Evolutionary conservation across 169 alveolate species (phyloP), one percentile per base, ranked within the genome.

Genomic region (Cryptosporidium baileyi): DNA sequence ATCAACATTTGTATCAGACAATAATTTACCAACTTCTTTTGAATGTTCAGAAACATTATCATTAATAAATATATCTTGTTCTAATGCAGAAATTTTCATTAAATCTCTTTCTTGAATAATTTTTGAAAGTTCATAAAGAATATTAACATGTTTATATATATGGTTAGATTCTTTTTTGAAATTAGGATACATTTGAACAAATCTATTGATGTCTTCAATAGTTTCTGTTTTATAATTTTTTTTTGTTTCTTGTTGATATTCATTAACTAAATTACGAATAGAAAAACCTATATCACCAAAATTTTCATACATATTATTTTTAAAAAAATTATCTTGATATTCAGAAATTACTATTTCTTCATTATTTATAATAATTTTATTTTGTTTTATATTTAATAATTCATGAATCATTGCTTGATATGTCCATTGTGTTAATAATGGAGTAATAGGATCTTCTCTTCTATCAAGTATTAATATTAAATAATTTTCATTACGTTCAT

Each of bases 351-450:
- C 96, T 52, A 92, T 88, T 81, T 94, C 95, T 13, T 88, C 85
- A 60, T 67, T 85, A 47, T 89, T 89, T 44, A 95, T 65, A 51
- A 91, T 93, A 38, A 95, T 94, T 89, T 95, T 95, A 85, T 95
- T 95, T 60, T 95, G 93, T 19, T 94, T 89, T 19, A 96, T 94
- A 4, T 95, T 97, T 15, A 97, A 67, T 32, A 96, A 67, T 89
- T 97, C 99, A 89, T 97, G 98, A n/a, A 96, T 91, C 98, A 96
- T 96, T 11, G 98, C 97, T 89, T 96, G 96, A 89, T 97, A 97
- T 0, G 98, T 97, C 99, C 99, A 97, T 80, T 97, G 97, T 89
- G 96, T 96, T 67, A 97, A 90, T 80, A 97, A 67, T 26, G 99
- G 99, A 9, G 99, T 96, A 3, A 96, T 93, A n/a, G 98, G 98